phyloP scores from a whole-genome alignment of 1,139 yeast genomes.

The Yamadazyma jaroonii region DNA sequence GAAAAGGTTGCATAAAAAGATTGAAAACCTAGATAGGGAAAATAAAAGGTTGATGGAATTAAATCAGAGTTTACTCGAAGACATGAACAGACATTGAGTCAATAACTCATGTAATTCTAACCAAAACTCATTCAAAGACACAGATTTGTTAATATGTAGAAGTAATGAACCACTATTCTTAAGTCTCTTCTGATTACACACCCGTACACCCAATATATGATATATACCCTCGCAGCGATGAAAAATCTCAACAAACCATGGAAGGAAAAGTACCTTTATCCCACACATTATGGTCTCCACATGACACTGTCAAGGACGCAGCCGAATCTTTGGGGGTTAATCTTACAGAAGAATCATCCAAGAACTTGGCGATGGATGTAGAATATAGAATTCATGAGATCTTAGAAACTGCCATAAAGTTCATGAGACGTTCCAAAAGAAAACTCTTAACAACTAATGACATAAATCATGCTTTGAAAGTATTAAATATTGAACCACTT shows the following conservation, averaged over 20 bases:
- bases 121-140: too few relatives aligned
- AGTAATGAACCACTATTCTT: too few relatives aligned
- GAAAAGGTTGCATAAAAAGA: constrained; percentile 20
- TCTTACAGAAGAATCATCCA: constrained; percentile 88
- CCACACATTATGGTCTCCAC: constrained; percentile 96
- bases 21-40: constrained; percentile 26
- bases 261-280: constrained; percentile 57
- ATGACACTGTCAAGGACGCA: constrained; percentile 94
- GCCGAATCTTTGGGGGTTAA: constrained; percentile 89
- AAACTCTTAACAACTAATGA: constrained; percentile 80
- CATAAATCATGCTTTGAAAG: constrained; percentile 75
- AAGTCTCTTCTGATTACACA: too few relatives aligned
- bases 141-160: too few relatives aligned
- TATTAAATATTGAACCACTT: constrained; percentile 84
- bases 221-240: too few relatives aligned
- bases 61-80: constrained; percentile 28
- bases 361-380: constrained; percentile 96
- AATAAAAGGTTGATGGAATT: constrained; percentile 32
- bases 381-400: constrained; percentile 96
- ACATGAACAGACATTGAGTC: constrained; percentile 9
- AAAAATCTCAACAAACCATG: constrained; percentile 19
- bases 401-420: constrained; percentile 90
- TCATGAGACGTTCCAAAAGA: constrained; percentile 92
- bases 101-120: too few relatives aligned
- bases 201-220: too few relatives aligned